Evolutionary conservation across 192 early-diverging fungal species (phyloP), one percentile per base, ranked within the genome.

Genomic region (Rhizoclosmatium globosum): DNA sequence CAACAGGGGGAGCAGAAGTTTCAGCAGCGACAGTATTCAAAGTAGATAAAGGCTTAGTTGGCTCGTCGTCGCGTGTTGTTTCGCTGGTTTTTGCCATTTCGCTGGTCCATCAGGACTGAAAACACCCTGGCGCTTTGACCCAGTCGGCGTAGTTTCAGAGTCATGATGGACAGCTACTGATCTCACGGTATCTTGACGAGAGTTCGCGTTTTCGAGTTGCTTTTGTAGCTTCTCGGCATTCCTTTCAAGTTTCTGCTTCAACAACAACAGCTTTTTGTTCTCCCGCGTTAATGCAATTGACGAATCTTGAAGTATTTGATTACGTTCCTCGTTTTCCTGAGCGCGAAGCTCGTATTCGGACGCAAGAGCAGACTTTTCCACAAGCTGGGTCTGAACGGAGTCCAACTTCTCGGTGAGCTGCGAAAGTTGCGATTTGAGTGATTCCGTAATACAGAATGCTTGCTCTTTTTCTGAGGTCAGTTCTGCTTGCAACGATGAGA

Each of bases 281-380:
- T 74, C 72, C 1, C 59, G 19, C 17, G 72, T 61, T 39, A 74
- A 61, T 31, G 46, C 44, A 2, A 74, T 62, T 6, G 58, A 62
- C 0, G 58, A 43, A 41, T 74, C 72, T 41, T 74, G 72, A 41
- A 74, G 53, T 4, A 45, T 45, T 45, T 74, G 72, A 58, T 62
- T 74, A 15, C 58, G 41, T 74, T 74, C 58, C n/a, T 62, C 59
- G 47, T 74, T 74, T 44, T 59, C 72, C 43, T 74, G 72, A 0
- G 72, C 72, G 13, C 59, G 72, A 43, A 23, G 11, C 31, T 74
- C 72, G n/a, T 44, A 61, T 53, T 74, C 58, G 4, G n/a, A 3
- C 3, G 59, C 72, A 3, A 74, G 19, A 19, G n/a, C 15, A 38
- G 53, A 19, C 31, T 61, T 74, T 31, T 74, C 72, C 19, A 38